Evolutionary conservation across 495 filamentous ascomycete species (phyloP).

Genomic region (Echria macrotheca): DNA sequence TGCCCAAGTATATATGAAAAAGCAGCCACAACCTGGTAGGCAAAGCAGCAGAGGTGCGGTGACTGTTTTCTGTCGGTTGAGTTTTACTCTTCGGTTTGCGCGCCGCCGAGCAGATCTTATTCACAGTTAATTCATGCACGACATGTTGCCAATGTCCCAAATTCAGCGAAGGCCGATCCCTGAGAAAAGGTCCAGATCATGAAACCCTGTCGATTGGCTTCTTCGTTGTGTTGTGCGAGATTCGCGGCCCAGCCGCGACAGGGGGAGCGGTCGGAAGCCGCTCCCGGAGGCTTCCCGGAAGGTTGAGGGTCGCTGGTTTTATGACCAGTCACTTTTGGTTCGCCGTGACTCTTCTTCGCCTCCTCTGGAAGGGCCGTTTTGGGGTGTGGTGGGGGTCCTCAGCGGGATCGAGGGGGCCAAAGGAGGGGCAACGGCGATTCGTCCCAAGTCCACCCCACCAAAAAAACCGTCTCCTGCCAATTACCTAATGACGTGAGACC

Average conservation of each 20-base stretch:
- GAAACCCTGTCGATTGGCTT: too few relatives aligned
- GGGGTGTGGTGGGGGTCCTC: conserved; percentile 3
- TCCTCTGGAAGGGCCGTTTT: background rate
- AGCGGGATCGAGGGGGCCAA: background rate
- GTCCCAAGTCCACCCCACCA: conserved; percentile 4
- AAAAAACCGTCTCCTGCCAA: conserved; percentile 1
- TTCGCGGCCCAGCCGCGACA: background rate
- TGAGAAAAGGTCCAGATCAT: too few relatives aligned
- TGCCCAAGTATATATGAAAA: too few relatives aligned
- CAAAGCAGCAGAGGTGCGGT: too few relatives aligned
- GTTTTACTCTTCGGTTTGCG: too few relatives aligned
- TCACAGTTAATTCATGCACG: too few relatives aligned
- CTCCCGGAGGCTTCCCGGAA: conserved; percentile 4
- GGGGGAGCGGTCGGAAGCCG: conserved; percentile 1
- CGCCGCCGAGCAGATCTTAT: too few relatives aligned
- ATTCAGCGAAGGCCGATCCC: too few relatives aligned
- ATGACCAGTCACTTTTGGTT: conserved; percentile 2
- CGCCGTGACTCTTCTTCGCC: background rate
- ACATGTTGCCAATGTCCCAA: too few relatives aligned
- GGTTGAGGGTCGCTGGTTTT: background rate
- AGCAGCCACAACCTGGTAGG: too few relatives aligned
- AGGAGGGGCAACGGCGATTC: background rate
- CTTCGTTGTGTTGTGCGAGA: conserved; percentile 5
- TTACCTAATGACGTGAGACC: conserved; percentile 11
- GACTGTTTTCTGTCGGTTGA: too few relatives aligned